Conservation (phyloP, 208 protist genomes). For the Crithidia expoeki region DNA sequence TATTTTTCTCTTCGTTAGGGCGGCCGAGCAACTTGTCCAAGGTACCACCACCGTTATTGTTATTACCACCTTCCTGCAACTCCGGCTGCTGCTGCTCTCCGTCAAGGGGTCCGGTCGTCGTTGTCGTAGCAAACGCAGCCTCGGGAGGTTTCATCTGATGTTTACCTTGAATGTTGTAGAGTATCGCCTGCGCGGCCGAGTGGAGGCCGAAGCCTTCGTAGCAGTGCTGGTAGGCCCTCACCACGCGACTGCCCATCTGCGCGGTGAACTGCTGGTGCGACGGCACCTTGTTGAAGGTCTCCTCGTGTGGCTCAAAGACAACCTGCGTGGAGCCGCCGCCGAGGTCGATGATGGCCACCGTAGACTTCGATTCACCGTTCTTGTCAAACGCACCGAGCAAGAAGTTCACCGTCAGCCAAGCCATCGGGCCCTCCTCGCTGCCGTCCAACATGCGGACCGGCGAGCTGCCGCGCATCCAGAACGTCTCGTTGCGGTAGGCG, state of each 20-base stretch:
- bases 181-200: conserved; percentile 48
- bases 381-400: conserved; percentile 46
- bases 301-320: conserved; percentile 57
- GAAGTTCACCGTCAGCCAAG: conserved; percentile 89
- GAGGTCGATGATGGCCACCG: conserved; percentile 76
- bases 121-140: not conserved
- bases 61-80: not conserved
- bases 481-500: conserved; percentile 27
- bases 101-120: not conserved
- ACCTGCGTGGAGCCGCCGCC: conserved; percentile 86
- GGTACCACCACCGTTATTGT: too few relatives aligned
- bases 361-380: not conserved
- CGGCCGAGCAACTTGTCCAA: too few relatives aligned
- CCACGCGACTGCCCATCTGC: conserved; percentile 25
- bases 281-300: conserved; percentile 11
- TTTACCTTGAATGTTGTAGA: conserved; percentile 36
- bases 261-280: conserved; percentile 27
- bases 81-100: conserved; percentile 5
- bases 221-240: conserved; percentile 79
- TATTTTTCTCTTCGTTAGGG: not conserved
- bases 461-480: conserved; percentile 57
- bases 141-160: not conserved
- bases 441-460: conserved; percentile 79
- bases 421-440: conserved; percentile 78
- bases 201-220: conserved; percentile 84